Evolutionary conservation across 1,284 basidiomycete species (phyloP).

Genomic region (Neonothopanus nambi): DNA sequence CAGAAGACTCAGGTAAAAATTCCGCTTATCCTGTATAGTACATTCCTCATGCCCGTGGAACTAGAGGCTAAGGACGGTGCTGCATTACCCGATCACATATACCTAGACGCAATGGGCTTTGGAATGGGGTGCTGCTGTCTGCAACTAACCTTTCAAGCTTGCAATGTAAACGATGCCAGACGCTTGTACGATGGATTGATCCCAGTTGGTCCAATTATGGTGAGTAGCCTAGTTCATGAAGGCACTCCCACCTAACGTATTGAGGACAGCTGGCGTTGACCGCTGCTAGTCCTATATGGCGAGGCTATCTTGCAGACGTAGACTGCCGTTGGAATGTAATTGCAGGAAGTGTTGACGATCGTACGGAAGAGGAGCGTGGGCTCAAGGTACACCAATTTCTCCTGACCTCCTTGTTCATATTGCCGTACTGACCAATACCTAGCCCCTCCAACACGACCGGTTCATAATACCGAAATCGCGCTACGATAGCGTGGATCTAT

Average conservation of each 20-base stretch:
- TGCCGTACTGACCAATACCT: constrained; percentile 8
- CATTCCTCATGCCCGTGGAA: neutral
- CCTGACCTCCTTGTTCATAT: constrained; percentile 3
- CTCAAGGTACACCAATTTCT: constrained; percentile 53
- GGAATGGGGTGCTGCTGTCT: constrained; percentile 99
- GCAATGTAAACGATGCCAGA: constrained; percentile 89
- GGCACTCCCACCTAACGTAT: constrained; percentile 2
- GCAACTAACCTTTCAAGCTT: constrained; percentile 97
- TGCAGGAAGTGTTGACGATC: constrained; percentile 94
- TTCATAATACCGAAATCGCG: constrained; percentile 92
- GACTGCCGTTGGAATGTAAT: constrained; percentile 99
- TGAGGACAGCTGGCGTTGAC: constrained; percentile 80
- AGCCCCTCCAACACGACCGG: constrained; percentile 78
- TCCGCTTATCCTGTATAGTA: neutral
- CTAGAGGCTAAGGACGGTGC: constrained; percentile 86
- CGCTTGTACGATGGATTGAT: constrained; percentile 94
- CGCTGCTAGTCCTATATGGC: constrained; percentile 92
- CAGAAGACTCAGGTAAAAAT: constrained; percentile 74
- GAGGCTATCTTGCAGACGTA: constrained; percentile 94
- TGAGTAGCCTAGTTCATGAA: constrained; percentile 34
- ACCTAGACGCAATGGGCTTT: constrained; percentile 99
- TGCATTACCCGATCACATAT: constrained; percentile 89
- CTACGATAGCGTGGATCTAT: constrained; percentile 95
- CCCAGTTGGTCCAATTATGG: constrained; percentile 93
- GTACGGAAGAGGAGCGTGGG: constrained; percentile 93